Conservation (phyloP, 2,329 filamentous ascomycete genomes). For the Epichloe bromicola region DNA sequence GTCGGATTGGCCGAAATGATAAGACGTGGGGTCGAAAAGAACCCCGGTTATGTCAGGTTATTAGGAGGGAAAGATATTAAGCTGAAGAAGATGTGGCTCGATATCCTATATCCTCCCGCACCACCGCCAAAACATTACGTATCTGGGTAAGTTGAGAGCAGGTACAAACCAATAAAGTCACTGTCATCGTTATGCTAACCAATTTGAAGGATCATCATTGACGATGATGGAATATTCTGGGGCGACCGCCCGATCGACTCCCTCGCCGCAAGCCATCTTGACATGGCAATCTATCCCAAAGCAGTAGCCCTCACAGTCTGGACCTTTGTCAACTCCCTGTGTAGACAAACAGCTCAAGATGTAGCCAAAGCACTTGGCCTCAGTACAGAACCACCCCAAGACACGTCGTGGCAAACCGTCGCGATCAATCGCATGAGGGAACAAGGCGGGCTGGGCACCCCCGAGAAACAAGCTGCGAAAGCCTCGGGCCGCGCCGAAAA, state of each 20-base stretch:
- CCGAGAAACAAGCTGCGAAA: constrained; percentile 12
- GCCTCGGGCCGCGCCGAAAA: constrained; percentile 13
- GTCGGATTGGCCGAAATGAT: constrained; percentile 22
- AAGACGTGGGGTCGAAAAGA: constrained; percentile 24
- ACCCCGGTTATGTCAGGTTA: constrained; percentile 26
- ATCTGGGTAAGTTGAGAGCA: constrained; percentile 35
- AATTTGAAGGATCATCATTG: constrained; percentile 32
- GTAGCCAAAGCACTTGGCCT: constrained; percentile 35
- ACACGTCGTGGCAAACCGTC: constrained; percentile 20
- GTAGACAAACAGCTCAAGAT: constrained; percentile 30
- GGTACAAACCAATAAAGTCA: constrained; percentile 8
- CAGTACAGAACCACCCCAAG: constrained; percentile 12
- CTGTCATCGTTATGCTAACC: constrained; percentile 3
- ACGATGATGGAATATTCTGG: constrained; percentile 35
- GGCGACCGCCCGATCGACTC: constrained; percentile 35
- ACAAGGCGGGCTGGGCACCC: constrained; percentile 10
- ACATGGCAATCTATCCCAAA: constrained; percentile 40
- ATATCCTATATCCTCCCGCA: constrained; percentile 44
- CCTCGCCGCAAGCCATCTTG: constrained; percentile 28
- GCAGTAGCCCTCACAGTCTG: constrained; percentile 37
- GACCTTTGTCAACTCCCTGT: constrained; percentile 36
- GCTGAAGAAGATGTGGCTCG: constrained; percentile 43
- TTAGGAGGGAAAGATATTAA: constrained; percentile 35
- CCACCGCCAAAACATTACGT: constrained; percentile 48
- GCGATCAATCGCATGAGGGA: constrained; percentile 17